A percentile compares a stretch with the other conserved stretches of the same genome.
These are phyloP conservation scores for Candida namnaoensis DNA, from an alignment of 805 yeast genomes.

Conservation along the genomic window DNA sequence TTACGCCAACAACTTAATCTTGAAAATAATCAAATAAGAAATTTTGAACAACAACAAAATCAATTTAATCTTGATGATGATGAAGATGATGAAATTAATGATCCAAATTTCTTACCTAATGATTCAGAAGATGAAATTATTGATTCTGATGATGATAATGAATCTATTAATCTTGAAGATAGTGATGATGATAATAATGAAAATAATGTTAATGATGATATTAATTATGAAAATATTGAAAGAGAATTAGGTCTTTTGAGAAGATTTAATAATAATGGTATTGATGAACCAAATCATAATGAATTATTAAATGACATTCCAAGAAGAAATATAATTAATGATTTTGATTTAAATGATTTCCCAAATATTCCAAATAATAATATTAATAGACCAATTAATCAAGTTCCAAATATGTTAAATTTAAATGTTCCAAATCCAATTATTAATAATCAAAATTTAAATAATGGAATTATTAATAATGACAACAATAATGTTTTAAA, in stretches of 20 bases:
- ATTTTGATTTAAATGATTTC: too few relatives aligned
- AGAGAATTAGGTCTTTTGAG: not conserved
- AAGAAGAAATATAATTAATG: too few relatives aligned
- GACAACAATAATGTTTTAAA: not conserved
- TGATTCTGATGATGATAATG: slow-evolving; percentile 7
- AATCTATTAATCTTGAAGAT: slow-evolving; percentile 3
- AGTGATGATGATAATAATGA: slow-evolving; percentile 4
- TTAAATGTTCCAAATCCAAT: not conserved
- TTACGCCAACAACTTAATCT: too few relatives aligned
- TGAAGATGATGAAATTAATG: slow-evolving; percentile 19
- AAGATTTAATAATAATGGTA: not conserved
- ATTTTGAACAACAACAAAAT: too few relatives aligned
- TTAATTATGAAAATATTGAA: slow-evolving; percentile 3
- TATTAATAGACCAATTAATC: not conserved
- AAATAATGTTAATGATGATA: not conserved
- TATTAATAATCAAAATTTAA: not conserved
- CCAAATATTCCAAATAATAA: too few relatives aligned
- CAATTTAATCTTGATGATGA: not conserved
- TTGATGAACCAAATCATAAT: not conserved
- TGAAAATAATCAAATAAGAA: too few relatives aligned
- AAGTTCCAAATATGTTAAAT: slow-evolving; percentile 8
- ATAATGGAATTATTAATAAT: not conserved
- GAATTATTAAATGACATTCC: too few relatives aligned
- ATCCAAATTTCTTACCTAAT: slow-evolving; percentile 20
- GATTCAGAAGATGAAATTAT: slow-evolving; percentile 9